These are phyloP conservation scores for Aureobasidium sp. DNA, from an alignment of 2,329 filamentous ascomycete species.

Conservation along the genomic window DNA sequence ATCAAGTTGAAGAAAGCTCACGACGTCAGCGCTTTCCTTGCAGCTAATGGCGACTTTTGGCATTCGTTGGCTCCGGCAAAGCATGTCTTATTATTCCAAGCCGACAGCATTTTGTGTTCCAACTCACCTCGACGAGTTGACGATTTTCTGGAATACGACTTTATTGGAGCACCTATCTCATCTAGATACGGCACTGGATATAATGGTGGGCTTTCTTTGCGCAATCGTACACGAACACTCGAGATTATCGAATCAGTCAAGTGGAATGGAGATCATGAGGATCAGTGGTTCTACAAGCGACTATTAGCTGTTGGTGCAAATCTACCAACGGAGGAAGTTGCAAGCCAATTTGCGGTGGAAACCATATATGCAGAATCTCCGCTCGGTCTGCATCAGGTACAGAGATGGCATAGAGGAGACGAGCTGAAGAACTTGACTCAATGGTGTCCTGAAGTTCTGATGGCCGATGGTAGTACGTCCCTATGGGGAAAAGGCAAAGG, in stretches of 20 bases:
- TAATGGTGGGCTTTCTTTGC: not conserved
- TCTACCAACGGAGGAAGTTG: not conserved
- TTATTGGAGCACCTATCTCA: not conserved
- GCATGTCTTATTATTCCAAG: not conserved
- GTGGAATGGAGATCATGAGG: not conserved
- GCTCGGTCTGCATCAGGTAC: not conserved
- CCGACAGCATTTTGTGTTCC: not conserved
- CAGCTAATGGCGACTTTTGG: not conserved
- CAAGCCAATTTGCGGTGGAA: not conserved
- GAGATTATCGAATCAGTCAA: not conserved
- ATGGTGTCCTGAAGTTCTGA: not conserved
- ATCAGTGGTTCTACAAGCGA: not conserved
- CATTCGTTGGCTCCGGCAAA: not conserved
- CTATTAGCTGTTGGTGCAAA: not conserved
- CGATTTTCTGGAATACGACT: not conserved
- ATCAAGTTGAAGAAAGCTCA: not conserved
- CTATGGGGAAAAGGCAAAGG: not conserved
- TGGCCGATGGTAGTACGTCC: not conserved
- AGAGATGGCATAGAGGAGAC: not conserved
- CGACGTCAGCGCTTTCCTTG: not conserved
- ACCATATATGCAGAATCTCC: not conserved
- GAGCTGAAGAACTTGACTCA: not conserved
- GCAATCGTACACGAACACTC: not conserved
- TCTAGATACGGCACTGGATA: not conserved
- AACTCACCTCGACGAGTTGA: not conserved